Evolutionary conservation across 345 rosid genomes (phyloP), one percentile per base, ranked within the genome.

Genomic region (Sisymbrium irio): DNA sequence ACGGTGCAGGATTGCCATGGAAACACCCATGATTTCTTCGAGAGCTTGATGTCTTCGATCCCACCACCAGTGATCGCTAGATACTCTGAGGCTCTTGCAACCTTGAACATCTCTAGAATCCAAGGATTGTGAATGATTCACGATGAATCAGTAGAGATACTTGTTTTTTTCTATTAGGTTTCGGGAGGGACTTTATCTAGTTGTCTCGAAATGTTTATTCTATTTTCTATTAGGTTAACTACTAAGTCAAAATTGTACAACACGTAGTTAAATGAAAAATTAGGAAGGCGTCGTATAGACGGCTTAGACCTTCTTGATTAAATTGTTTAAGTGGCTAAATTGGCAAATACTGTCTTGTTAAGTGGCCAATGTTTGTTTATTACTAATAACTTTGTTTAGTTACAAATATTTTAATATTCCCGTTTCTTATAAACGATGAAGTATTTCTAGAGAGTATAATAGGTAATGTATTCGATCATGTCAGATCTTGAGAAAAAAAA

Each of bases 21-120:
- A 19, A 85, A 65, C 22, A 89, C 73, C 93, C 89, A 89, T 76
- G 83, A 81, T 39, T 89, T 91, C 61, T 88, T 92, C 1, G 85
- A 80, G 0, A 92, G 84, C 85, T 85, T 92, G 4, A 88, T 67
- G 81, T 88, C 97, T 0, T 36, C 1, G 75, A 89, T 85, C 0
- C 91, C 87, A 1, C 47, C 25, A 6, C 92, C 96, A 9, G 94
- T 92, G 67, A 89, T 84, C 13, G 75, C 93, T 20, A 89, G 67
- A 30, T 70, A 85, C 62, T 89, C 82, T 3, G 92, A 92, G 0
- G 92, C 80, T 1, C 65, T 81, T 4, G 96, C 92, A 4, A 86
- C 93, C 54, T 19, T 84, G 46, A 69, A 87, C 96, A 85, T 81
- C 15, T 42, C 8, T 36, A 15, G 4, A 62, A 18, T 65, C 22